Evolutionary conservation across 164 flowering plant species (phyloP), one percentile per base, ranked within the genome.

Genomic region (Macadamia integrifolia): DNA sequence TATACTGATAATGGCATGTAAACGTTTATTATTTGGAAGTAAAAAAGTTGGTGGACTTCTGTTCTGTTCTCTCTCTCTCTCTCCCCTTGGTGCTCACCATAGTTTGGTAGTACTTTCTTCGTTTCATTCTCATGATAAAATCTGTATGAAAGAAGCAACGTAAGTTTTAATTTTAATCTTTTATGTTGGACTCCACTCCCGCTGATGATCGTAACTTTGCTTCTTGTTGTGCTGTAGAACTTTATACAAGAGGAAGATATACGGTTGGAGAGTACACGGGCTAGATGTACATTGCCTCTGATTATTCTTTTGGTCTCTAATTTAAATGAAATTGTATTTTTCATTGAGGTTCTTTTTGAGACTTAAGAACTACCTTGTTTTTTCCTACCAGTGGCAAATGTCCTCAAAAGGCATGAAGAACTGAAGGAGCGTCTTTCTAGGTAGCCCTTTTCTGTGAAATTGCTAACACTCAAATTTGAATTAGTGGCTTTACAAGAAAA

Each of bases 371-470:
- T 77, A 65, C 32, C 76, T 66, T 31, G 52, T 66, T 66, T 9
- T 17, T 76, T 64, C 29, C 31, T 80, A 42, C 64, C 86, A 94
- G 99, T 90, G 76, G 62, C 86, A 62, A 87, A 80, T 79, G 81
- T 92, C n/a, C 80, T 90, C 59, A 90, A 84, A 80, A 85, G 96
- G 80, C 99, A 94, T 69, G 87, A 76, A 23, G 88, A 82, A 55
- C 71, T 94, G 66, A 75, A 88, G 35, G 96, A 92, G 71, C 93
- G 97, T 31, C 89, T 94, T 67, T 85, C 98, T 31, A 88, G 98
- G 98, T 94, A 84, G 31, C 35, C 18, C 66, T 43, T 66, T 59
- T 52, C 32, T 17, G 18, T 1, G 61, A 8, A 60, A 60, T 7
- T 62, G 6, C 23, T 61, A 55, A 52, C 46, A 35, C 40, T 35